A percentile compares a stretch with the other conserved stretches of the same genome.
phyloP scores from a whole-genome alignment of 2,329 filamentous ascomycete species.

The Trichoderma gracile region DNA sequence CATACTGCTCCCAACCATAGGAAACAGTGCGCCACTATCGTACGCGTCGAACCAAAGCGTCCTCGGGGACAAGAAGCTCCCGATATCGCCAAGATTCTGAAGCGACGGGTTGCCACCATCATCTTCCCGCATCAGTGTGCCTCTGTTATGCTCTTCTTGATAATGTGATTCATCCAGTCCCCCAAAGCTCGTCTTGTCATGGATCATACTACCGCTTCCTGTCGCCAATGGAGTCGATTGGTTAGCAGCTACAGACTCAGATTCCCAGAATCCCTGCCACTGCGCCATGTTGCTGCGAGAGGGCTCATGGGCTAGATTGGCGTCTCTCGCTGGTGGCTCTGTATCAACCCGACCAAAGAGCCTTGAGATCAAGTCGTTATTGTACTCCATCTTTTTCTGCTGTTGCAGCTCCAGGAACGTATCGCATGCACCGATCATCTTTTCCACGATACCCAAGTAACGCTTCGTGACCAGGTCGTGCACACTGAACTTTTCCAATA shows the following conservation, averaged over 20 bases:
- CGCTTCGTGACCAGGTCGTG: neutral
- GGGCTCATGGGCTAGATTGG: neutral
- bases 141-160: neutral
- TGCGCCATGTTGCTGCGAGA: neutral
- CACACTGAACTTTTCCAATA: neutral
- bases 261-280: neutral
- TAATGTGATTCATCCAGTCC: neutral
- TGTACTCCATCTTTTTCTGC: slow-evolving; percentile 6
- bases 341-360: slow-evolving; percentile 8
- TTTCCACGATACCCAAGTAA: neutral
- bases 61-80: neutral
- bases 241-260: neutral
- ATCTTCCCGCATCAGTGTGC: neutral
- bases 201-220: neutral
- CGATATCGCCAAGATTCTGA: neutral
- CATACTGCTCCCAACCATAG: slow-evolving; percentile 1
- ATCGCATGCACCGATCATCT: neutral
- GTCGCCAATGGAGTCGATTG: neutral
- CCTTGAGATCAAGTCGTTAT: neutral
- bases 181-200: neutral
- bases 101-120: neutral
- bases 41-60: slow-evolving; percentile 2
- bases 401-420: neutral
- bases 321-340: neutral
- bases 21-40: neutral